Evolutionary conservation across 2,329 filamentous ascomycete genomes (phyloP), one percentile per base, ranked within the genome.

Genomic region (Colletotrichum lindemuthianum): DNA sequence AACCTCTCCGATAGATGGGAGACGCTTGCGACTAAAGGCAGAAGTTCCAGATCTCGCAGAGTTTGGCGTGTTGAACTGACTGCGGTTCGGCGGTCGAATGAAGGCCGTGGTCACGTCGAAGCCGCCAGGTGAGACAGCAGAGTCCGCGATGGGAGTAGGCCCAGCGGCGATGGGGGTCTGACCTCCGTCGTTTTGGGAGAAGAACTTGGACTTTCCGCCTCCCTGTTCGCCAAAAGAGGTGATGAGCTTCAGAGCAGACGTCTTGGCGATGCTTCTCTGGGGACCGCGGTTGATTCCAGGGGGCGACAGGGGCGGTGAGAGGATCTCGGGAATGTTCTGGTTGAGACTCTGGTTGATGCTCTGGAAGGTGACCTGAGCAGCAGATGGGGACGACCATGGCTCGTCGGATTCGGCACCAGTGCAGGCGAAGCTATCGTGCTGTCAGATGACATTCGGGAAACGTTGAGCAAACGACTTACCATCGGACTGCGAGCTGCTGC

Each of bases 401-500:
- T 96, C 93, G 0, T 90, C 88, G 0, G 92, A 91, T 74, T 97
- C 93, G 16, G 90, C 84, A 32, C 92, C 93, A 15, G 93, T 96
- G 75, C 95, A 97, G 52, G 95, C 93, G 75, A 97, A 97, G 77
- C 89, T 84, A 63, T 57, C 13, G 13, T 15, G 7, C 9, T 16
- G 49, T 63, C 15, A 59, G 37, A 34, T 36, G 39, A 10, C 13
- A 40, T 10, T 34, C 10, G 36, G 13, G 12, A 13, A 33, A 7
- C 4, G 4, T 39, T 37, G 24, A 45, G 10, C 43, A 49, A 33
- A 47, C 16, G 55, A 76, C 79, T 69, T 74, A 84, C 82, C 90
- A 98, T 71, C 94, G 86, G 52, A 97, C 96, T 15, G 96, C 96
- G 49, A 99, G 82, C 71, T 97, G 92, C 69, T 96, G 92, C 71